A percentile compares a stretch with the other conserved stretches of the same genome.
phyloP scores from a whole-genome alignment of 306 rosid species.

The Inga laurina region DNA sequence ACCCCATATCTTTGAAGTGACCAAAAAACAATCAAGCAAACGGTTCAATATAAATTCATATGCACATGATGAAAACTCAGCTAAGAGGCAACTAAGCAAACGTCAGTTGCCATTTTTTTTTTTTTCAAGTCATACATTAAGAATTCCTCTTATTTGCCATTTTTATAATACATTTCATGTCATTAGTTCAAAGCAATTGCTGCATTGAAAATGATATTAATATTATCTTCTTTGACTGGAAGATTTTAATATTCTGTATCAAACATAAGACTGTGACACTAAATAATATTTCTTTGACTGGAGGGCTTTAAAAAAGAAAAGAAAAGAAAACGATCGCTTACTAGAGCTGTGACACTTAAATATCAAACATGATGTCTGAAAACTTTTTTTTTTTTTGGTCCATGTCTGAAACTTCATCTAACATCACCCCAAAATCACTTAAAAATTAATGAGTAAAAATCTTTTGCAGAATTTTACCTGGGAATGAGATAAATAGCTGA shows the following conservation, averaged over 20 bases:
- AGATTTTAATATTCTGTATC: conserved; percentile 14
- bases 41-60: conserved; percentile 17
- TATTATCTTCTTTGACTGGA: conserved; percentile 12
- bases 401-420: not conserved
- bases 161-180: not conserved
- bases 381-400: not conserved
- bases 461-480: conserved; percentile 51
- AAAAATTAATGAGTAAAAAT: conserved; percentile 3
- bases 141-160: not conserved
- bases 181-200: conserved; percentile 3
- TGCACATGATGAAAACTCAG: not conserved
- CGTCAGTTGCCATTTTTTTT: not conserved
- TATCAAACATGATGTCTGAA: not conserved
- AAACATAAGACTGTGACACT: not conserved
- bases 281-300: not conserved
- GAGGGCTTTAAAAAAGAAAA: conserved; percentile 5
- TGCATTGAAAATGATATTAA: not conserved
- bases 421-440: conserved; percentile 13
- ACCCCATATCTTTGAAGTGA: conserved; percentile 80
- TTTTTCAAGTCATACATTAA: not conserved
- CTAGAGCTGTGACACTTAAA: not conserved
- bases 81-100: conserved; percentile 13
- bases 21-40: conserved; percentile 26
- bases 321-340: conserved; percentile 9
- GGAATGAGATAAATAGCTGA: conserved; percentile 91